Evolutionary conservation across 2,329 filamentous ascomycete genomes (phyloP).

Genomic region (Colletotrichum shisoi): DNA sequence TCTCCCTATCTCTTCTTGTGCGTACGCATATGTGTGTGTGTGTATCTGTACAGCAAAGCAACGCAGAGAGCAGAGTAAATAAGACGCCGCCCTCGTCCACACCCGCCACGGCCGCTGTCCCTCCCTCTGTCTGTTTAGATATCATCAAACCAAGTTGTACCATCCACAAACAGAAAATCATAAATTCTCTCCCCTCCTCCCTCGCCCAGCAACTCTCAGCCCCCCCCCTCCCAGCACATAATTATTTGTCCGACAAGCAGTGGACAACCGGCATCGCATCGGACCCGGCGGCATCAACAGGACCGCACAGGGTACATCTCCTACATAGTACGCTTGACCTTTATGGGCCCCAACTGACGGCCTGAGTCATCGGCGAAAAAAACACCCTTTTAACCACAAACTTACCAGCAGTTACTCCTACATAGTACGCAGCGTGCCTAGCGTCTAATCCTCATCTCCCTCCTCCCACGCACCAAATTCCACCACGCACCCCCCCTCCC

Average conservation of each 20-base stretch:
- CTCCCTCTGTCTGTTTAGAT: neutral
- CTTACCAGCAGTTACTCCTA: too few species aligned
- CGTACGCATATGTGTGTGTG: too few species aligned
- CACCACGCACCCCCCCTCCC: conserved; percentile 15
- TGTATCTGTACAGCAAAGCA: conserved; percentile 1
- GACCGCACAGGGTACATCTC: neutral
- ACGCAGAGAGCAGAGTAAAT: conserved; percentile 23
- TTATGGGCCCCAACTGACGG: too few species aligned
- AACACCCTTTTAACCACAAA: too few species aligned
- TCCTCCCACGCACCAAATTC: conserved; percentile 27
- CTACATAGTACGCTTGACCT: too few species aligned
- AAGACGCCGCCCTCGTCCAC: conserved; percentile 29
- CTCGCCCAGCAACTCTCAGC: neutral
- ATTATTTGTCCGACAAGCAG: neutral
- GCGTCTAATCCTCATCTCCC: conserved; percentile 18
- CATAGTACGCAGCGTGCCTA: neutral
- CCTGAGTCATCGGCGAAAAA: too few species aligned
- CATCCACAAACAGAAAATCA: conserved; percentile 2
- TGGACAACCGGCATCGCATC: conserved; percentile 1
- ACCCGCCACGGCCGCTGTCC: conserved; percentile 1
- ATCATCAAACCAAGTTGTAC: conserved; percentile 11
- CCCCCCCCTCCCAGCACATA: neutral
- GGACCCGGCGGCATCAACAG: conserved; percentile 9
- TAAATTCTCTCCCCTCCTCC: neutral
- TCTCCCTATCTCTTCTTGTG: too few species aligned